These are phyloP conservation scores for Hansfordia pulvinata DNA, from an alignment of 2,329 filamentous ascomycete genomes.

Conservation along the genomic window DNA sequence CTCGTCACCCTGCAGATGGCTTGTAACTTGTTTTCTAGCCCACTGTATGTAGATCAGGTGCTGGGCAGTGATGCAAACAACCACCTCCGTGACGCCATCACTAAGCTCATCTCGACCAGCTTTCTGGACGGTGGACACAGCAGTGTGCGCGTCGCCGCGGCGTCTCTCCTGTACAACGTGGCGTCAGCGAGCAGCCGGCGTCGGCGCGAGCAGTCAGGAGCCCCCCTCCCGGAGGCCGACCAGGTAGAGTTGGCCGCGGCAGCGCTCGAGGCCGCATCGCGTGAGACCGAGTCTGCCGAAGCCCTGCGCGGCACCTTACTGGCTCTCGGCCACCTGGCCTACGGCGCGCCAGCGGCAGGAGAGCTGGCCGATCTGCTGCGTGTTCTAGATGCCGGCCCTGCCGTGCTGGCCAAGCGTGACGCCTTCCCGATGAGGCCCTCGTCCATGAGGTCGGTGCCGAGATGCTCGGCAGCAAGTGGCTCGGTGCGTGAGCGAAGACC, in stretches of 20 bases:
- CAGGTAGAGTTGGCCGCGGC: constrained; percentile 75
- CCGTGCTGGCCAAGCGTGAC: constrained; percentile 43
- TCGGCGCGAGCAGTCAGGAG: constrained; percentile 40
- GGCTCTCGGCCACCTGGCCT: constrained; percentile 63
- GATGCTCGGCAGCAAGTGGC: constrained; percentile 30
- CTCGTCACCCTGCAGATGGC: constrained; percentile 72
- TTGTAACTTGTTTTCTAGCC: constrained; percentile 73
- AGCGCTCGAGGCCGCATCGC: constrained; percentile 56
- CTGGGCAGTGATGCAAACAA: constrained; percentile 35
- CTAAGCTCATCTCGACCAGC: constrained; percentile 59
- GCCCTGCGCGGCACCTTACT: constrained; percentile 65
- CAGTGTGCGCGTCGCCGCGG: constrained; percentile 67
- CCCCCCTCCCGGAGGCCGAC: constrained; percentile 51
- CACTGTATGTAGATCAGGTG: constrained; percentile 54
- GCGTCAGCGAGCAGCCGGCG: constrained; percentile 55
- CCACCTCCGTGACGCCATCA: constrained; percentile 41
- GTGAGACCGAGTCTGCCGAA: constrained; percentile 50
- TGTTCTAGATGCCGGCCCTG: constrained; percentile 60
- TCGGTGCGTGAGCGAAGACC: no score
- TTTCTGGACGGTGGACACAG: constrained; percentile 65
- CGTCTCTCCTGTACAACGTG: constrained; percentile 75
- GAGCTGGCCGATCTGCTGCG: constrained; percentile 70
- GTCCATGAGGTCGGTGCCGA: constrained; percentile 39
- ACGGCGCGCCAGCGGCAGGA: constrained; percentile 54
- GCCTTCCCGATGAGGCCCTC: constrained; percentile 44